Percentiles rank a stretch among this genome's conserved stretches.
Conservation (phyloP, 1,284 basidiomycete genomes). For the Cerioporus squamosus region DNA sequence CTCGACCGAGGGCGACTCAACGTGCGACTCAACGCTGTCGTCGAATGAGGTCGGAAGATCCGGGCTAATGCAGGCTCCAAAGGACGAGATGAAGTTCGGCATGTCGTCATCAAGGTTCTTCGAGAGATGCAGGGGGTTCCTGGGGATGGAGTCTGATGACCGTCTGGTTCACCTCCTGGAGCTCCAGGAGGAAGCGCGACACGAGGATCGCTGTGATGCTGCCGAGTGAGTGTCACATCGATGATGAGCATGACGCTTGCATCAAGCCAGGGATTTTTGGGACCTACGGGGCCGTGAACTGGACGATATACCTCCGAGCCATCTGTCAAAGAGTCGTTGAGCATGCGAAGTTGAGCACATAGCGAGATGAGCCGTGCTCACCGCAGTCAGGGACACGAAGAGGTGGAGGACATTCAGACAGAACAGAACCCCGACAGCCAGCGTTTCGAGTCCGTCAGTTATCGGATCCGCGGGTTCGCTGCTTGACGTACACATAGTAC, state of each 20-base stretch:
- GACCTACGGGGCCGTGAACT: not conserved
- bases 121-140: not conserved
- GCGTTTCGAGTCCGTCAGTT: too few species aligned
- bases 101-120: not conserved
- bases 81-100: slow-evolving; percentile 29
- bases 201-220: not conserved
- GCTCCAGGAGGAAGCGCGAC: not conserved
- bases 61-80: not conserved
- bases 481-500: not conserved
- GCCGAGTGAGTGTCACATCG: too few species aligned
- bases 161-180: not conserved
- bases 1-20: too few species aligned
- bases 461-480: too few species aligned
- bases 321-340: too few species aligned
- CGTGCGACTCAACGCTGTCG: too few species aligned
- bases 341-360: too few species aligned
- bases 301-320: not conserved
- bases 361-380: too few species aligned
- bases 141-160: not conserved
- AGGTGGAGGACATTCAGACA: not conserved
- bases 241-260: too few species aligned
- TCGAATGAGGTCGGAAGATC: not conserved
- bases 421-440: not conserved
- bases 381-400: not conserved
- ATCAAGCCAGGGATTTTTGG: too few species aligned